Evolutionary conservation across 768 basidiomycete genomes (phyloP), one percentile per base, ranked within the genome.

Genomic region (Candolleomyces eurysporus): DNA sequence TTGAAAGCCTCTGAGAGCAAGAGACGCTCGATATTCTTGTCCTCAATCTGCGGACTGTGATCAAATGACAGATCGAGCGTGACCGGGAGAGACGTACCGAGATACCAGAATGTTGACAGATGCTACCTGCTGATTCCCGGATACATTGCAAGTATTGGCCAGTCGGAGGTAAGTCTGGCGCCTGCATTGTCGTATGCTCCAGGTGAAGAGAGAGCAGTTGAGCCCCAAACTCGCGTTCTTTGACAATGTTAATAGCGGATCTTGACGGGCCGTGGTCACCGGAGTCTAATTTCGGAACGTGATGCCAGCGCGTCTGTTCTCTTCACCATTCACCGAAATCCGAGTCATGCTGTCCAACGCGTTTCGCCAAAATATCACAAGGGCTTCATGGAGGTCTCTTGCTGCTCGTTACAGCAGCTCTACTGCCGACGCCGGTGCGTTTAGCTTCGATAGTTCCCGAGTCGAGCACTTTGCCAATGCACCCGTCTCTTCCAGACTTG

Each of bases 1-100:
- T 77, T 80, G 69, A 93, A 91, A 0, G 86, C 80, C 10, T 85
- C 78, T 6, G 91, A 91, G 42, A 78, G 72, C 14, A 94, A 70
- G 19, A 94, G 76, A 14, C 85, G 80, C 64, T 81, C 76, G 65
- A 94, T 85, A 22, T 82, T 74, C 51, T 82, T 76, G 31, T 77
- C 70, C 43, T 78, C 70, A 60, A 94, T 86, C 90, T 92, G 65
- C 36, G 48, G 61, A 50, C 21, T 26, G 30, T 9, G 42, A 39
- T 19, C 5, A 8, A 43, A 45, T 36, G 22, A 13, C 48, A n/a
- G 26, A 26, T 22, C 26, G 59, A 22, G 19, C 30, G 14, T 21
- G 14, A 21, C 5, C 5, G 21, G 13, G 48, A 36, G 17, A 36
- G 19, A 79, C 84, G 69, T 69, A 89, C 90, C 63, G 70, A 72